phyloP scores from a whole-genome alignment of 2,329 filamentous ascomycete species.

The Aspergillus melleus region DNA sequence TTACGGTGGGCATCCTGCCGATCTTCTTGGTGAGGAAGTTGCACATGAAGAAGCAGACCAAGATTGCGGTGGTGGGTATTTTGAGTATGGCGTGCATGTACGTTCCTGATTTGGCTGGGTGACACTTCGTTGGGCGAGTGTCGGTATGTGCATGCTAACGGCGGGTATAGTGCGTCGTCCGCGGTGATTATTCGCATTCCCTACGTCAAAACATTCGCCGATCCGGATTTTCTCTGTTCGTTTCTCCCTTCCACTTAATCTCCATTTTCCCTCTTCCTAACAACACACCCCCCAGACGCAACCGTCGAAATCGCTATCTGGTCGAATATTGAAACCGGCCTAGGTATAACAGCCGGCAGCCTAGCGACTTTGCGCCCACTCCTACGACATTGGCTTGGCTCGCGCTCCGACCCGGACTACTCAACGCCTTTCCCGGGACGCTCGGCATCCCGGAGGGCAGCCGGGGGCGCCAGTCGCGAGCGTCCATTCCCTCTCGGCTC shows the following conservation, averaged over 20 bases:
- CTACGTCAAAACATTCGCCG: conserved; percentile 38
- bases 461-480: conserved; percentile 16
- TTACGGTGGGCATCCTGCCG: conserved; percentile 54
- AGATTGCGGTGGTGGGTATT: conserved; percentile 54
- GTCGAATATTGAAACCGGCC: conserved; percentile 36
- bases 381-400: conserved; percentile 33
- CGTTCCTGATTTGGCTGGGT: conserved; percentile 7
- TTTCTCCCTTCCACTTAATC: not conserved
- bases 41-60: conserved; percentile 55
- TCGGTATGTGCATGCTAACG: no score
- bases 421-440: conserved; percentile 20
- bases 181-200: conserved; percentile 48
- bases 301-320: conserved; percentile 47
- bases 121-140: no score
- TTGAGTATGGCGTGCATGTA: conserved; percentile 57
- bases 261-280: not conserved
- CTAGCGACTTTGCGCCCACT: conserved; percentile 52
- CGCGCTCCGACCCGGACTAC: conserved; percentile 20
- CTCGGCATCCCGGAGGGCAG: conserved; percentile 18
- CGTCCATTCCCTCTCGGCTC: conserved; percentile 27
- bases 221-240: conserved; percentile 39
- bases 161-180: conserved; percentile 40
- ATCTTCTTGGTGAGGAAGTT: conserved; percentile 57
- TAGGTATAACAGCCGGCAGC: conserved; percentile 47
- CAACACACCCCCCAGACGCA: conserved; percentile 26